These are phyloP conservation scores for Lophium mytilinum DNA, from an alignment of 495 filamentous ascomycete genomes.

Conservation along the genomic window DNA sequence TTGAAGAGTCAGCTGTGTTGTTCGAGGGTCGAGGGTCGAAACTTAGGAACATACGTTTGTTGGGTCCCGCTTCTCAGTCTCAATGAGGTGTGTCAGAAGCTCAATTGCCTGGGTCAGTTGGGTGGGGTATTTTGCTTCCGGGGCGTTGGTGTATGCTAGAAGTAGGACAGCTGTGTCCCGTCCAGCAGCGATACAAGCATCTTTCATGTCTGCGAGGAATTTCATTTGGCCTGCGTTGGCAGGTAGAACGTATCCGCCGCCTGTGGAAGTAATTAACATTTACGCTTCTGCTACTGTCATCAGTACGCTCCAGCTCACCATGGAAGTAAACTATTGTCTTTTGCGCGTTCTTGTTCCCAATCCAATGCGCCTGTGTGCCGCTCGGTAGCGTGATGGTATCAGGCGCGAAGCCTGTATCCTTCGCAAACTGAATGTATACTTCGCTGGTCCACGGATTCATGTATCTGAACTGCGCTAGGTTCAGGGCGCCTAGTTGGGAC, in stretches of 20 bases:
- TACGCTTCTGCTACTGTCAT: background rate
- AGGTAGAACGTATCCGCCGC: conserved; percentile 52
- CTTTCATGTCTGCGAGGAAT: conserved; percentile 40
- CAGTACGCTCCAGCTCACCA: conserved; percentile 32
- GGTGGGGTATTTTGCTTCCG: conserved; percentile 45
- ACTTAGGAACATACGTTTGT: conserved; percentile 23
- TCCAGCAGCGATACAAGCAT: conserved; percentile 38
- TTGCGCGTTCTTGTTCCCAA: conserved; percentile 48
- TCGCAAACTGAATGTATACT: conserved; percentile 40
- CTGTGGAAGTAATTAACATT: conserved; percentile 23
- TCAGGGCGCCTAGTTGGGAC: conserved; percentile 22
- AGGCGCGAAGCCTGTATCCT: conserved; percentile 40
- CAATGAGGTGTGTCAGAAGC: conserved; percentile 47
- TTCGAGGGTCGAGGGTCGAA: background rate
- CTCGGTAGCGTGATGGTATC: conserved; percentile 39
- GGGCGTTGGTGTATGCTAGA: conserved; percentile 49
- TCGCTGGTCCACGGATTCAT: conserved; percentile 36
- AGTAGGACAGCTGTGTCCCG: conserved; percentile 45
- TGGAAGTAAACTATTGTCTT: conserved; percentile 54
- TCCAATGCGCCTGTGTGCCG: conserved; percentile 50
- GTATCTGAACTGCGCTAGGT: conserved; percentile 27
- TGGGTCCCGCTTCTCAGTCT: conserved; percentile 35
- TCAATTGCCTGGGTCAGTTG: conserved; percentile 50
- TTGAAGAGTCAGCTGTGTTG: background rate
- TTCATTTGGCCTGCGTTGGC: conserved; percentile 37